Evolutionary conservation across 2,329 filamentous ascomycete species (phyloP), one percentile per base, ranked within the genome.

Genomic region (Nemania abortiva): DNA sequence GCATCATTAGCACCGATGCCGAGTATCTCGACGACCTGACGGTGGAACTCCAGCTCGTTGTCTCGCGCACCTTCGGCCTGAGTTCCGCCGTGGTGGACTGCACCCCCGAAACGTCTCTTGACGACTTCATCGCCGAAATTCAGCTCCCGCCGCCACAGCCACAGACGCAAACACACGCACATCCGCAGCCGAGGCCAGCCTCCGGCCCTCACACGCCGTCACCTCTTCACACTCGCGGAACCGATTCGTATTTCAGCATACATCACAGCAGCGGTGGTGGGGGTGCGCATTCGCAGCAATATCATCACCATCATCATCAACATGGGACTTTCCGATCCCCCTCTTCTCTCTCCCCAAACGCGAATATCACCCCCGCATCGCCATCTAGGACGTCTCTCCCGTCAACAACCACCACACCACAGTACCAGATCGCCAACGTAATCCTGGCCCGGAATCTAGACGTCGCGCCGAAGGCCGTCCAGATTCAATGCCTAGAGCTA

Each of bases 361-460:
- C 47, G 11, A 34, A 31, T 34, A 29, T 34, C 5, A 24, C 62
- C 54, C 45, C 50, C n/a, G 29, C 59, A 52, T 65, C 65, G 20
- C 62, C 54, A 15, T 66, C 69, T 3, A 56, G 52, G 27, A 39
- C 20, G 6, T 61, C 65, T 27, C 49, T 59, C 20, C 49, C 39
- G 10, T 47, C 69, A 18, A n/a, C 69, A 18, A n/a, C 45, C 34
- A 27, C 52, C 34, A 62, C 52, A 54, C 69, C 67, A 24, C 68
- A 68, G 45, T 72, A 72, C 31, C 75, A 75, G 62, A 92, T 97
- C 72, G 92, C 94, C 71, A 94, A 97, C 80, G 85, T 98, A 11
- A 85, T 98, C 24, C 87, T 99, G 61, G 93, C 92, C 1, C 92
- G 90, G 73, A 89, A 97, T 77, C 88, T 98, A 61, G 90, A 97